Percentiles rank a stretch among this genome's conserved stretches.
Evolutionary conservation across 2,329 filamentous ascomycete genomes (phyloP).

Genomic region (Leptoxyphium fumago): DNA sequence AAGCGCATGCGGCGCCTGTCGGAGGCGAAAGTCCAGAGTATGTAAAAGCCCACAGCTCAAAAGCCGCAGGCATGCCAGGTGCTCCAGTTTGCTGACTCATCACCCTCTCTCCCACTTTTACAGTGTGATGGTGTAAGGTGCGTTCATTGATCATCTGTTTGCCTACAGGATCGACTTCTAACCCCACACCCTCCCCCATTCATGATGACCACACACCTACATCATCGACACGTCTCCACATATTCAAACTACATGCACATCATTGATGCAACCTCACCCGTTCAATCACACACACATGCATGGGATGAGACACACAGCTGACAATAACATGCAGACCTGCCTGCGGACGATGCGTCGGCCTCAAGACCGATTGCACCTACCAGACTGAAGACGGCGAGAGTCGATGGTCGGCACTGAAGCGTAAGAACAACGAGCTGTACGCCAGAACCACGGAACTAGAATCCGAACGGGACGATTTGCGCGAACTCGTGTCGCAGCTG

Average conservation of each 20-base stretch:
- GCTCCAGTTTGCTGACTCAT: conserved; percentile 3
- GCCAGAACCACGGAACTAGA: conserved; percentile 8
- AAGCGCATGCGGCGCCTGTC: conserved; percentile 11
- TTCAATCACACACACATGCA: too few relatives aligned
- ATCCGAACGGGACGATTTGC: conserved; percentile 11
- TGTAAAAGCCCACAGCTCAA: background rate
- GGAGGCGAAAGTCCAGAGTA: conserved; percentile 11
- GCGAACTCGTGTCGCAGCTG: conserved; percentile 14
- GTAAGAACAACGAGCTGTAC: conserved; percentile 8
- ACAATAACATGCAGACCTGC: conserved; percentile 9
- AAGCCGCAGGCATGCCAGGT: background rate
- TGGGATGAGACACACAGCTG: too few relatives aligned
- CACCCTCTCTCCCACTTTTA: background rate
- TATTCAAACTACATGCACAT: too few relatives aligned
- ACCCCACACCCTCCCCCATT: background rate
- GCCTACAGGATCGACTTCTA: background rate
- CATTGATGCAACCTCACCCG: too few relatives aligned
- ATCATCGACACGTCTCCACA: too few relatives aligned
- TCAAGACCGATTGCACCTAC: conserved; percentile 18
- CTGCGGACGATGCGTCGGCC: conserved; percentile 16
- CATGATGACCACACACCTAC: too few relatives aligned
- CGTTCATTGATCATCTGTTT: background rate
- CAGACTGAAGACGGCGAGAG: conserved; percentile 21
- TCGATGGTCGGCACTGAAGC: conserved; percentile 18
- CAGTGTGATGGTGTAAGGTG: conserved; percentile 16